Evolutionary conservation across 768 basidiomycete genomes (phyloP), one percentile per base, ranked within the genome.

Genomic region (Scleroderma bovista): DNA sequence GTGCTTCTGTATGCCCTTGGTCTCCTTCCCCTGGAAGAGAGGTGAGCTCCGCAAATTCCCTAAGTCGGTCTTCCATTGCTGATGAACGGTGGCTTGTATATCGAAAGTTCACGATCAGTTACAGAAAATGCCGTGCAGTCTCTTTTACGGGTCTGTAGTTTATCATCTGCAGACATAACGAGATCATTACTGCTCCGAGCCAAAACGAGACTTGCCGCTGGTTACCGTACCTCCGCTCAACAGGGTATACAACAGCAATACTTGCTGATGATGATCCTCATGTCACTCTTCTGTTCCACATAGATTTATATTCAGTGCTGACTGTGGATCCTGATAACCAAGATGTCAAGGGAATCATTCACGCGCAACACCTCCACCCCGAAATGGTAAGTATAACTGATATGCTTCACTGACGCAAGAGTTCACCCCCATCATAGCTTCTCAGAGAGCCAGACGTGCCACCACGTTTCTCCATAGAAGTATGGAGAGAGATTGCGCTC

Each of bases 1-100:
- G 74, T 87, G 33, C 69, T 91, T 47, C 65, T 92, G 44, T 82
- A 87, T 56, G 90, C 89, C n/a, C 81, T 93, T 76, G 82, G 84
- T 55, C 85, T 84, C 58, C 79, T 95, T 52, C 80, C 84, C 46
- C n/a, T n/a, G n/a, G 72, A 76, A 42, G 83, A 90, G 51, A 76
- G 83, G 83, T 86, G 62, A 33, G 78, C 66, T 6, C 4, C 26
- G 32, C 49, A 22, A 45, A 50, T 57, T 17, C 17, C 47, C 44
- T 23, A 38, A 17, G 20, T 36, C 29, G 40, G n/a, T n/a, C 45
- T 22, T 33, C 40, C 51, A 36, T 52, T 60, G 24, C 56, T 29
- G 17, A 3, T 0, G 37, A 23, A n/a, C n/a, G n/a, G n/a, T n/a
- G n/a, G n/a, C 26, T 31, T 22, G 23, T 33, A 17, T 33, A 34